phyloP scores from a whole-genome alignment of 2,329 filamentous ascomycete species.

The Neonectria hederae region DNA sequence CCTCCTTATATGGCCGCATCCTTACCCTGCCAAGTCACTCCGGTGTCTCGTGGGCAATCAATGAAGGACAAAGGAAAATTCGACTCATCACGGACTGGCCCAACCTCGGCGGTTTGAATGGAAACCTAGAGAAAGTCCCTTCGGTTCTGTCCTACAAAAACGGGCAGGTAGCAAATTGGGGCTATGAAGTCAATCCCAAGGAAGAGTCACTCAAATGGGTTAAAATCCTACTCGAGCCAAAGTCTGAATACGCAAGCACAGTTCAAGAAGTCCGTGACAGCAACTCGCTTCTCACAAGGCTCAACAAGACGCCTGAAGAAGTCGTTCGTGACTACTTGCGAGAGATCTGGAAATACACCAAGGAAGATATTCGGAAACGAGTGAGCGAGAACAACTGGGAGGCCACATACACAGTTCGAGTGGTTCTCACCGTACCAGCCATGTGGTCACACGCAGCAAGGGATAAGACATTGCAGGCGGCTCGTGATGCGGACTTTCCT shows the following conservation, averaged over 20 bases:
- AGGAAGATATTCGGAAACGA: constrained; percentile 1
- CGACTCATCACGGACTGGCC: constrained; percentile 1
- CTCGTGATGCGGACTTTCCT: not conserved
- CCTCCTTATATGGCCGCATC: too few relatives aligned
- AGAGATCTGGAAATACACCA: not conserved
- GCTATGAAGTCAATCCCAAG: not conserved
- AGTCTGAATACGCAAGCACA: not conserved
- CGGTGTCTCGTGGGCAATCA: not conserved
- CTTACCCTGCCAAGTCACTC: not conserved
- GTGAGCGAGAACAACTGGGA: not conserved
- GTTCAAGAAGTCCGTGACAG: not conserved
- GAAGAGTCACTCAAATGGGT: not conserved
- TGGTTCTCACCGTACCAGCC: constrained; percentile 4
- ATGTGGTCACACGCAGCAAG: constrained; percentile 1
- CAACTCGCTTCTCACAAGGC: not conserved
- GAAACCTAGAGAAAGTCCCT: not conserved
- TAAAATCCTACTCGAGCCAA: not conserved
- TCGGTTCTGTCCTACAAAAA: not conserved
- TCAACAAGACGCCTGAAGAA: constrained; percentile 7
- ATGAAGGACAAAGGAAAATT: not conserved
- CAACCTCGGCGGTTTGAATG: not conserved
- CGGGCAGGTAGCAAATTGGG: not conserved
- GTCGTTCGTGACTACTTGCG: not conserved
- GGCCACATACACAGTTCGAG: not conserved
- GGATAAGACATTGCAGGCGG: not conserved